Evolutionary conservation across 2,329 filamentous ascomycete species (phyloP).

Genomic region (Endothia cerciana): DNA sequence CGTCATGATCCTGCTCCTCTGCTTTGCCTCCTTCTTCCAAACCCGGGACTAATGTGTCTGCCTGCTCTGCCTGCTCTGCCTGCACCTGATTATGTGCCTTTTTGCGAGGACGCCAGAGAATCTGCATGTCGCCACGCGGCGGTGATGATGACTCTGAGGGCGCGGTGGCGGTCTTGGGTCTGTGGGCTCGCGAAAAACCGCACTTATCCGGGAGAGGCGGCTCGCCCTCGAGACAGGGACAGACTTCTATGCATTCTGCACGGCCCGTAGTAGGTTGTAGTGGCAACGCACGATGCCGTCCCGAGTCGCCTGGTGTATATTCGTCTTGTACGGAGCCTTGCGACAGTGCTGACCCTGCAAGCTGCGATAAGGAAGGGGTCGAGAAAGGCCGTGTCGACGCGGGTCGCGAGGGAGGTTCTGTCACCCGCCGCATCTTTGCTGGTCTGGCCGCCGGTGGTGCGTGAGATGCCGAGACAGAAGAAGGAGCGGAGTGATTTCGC

Average conservation of each 20-base stretch:
- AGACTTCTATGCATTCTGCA: background rate
- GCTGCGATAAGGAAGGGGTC: background rate
- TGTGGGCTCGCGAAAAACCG: background rate
- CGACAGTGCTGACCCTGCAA: background rate
- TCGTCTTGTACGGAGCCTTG: background rate
- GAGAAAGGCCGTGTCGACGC: background rate
- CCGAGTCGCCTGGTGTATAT: background rate
- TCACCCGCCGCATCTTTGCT: slow-evolving; percentile 9
- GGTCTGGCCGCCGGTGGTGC: background rate
- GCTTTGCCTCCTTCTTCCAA: background rate
- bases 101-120: background rate
- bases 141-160: background rate
- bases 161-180: background rate
- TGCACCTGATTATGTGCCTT: background rate
- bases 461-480: background rate
- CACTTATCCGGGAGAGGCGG: background rate
- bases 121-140: background rate
- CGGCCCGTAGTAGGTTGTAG: background rate
- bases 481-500: background rate
- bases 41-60: background rate
- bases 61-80: too few species aligned
- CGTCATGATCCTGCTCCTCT: background rate
- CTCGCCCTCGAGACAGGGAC: slow-evolving; percentile 1
- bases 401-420: slow-evolving; percentile 5
- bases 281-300: background rate